These are phyloP conservation scores for Pythium oligandrum DNA, from an alignment of 352 stramenopile genomes.

Conservation along the genomic window DNA sequence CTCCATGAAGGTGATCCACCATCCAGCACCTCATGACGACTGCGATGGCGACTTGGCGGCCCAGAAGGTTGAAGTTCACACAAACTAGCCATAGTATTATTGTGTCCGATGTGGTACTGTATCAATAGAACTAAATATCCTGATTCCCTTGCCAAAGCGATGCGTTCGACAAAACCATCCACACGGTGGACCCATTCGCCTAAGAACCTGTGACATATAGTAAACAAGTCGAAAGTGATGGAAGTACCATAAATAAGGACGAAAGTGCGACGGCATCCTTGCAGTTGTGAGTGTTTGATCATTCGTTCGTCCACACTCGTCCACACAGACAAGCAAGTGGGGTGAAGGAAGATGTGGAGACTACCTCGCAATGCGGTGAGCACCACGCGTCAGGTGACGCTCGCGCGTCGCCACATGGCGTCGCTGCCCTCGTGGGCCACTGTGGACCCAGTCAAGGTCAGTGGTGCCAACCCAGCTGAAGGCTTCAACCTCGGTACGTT, in stretches of 20 bases:
- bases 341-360: conserved; percentile 22
- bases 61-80: conserved; percentile 14
- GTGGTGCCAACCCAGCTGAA: conserved; percentile 61
- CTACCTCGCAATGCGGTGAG: conserved; percentile 5
- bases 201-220: no score
- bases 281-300: background rate
- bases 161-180: no score
- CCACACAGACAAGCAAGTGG: no score
- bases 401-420: conserved; percentile 36
- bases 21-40: no score
- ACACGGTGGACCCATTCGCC: no score
- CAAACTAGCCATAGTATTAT: conserved; percentile 5
- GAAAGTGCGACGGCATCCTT: no score
- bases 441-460: conserved; percentile 86
- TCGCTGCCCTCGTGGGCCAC: conserved; percentile 90
- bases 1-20: no score
- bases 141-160: no score
- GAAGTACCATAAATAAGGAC: no score
- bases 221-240: no score
- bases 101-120: conserved; percentile 12
- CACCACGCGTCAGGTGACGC: conserved; percentile 20
- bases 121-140: no score
- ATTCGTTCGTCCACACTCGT: background rate
- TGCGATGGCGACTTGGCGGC: no score
- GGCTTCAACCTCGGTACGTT: conserved; percentile 86